Base-by-base conservation (phyloP, 208 protist genomes). In the Crithidia bombi region DNA sequence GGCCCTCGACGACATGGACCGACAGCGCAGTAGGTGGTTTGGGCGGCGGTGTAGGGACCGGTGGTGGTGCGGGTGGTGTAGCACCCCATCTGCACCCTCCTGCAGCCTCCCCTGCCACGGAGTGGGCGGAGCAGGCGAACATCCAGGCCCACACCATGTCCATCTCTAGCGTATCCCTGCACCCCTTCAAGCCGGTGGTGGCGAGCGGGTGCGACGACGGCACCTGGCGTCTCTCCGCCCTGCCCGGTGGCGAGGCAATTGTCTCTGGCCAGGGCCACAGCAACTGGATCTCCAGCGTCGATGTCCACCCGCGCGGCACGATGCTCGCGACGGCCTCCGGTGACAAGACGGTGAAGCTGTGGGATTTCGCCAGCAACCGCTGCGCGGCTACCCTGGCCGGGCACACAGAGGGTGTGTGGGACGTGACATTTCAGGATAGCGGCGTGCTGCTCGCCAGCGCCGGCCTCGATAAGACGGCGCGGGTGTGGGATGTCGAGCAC, bases 281-380 rank as follows among this genome's bases (percentile, higher is more conserved):
- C 63, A 97, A 96, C 75, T 99, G 97, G 96, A 77, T 98, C 41
- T 78, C 89, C 25, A 71, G 81, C 61, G 72, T 96, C 28, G 87
- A 78, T n/a, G 93, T 98, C 76, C 86, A 96, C 73, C 92, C 95
- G 1, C 77, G 78, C 47, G 97, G 97, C 49, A 95, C 94, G n/a
- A 95, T 98, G 81, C 78, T 98, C 11, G 97, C 94, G 4, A 99
- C 98, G 12, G 84, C 78, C 17, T 97, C 94, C n/a, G 98, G 96
- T 12, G 98, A 99, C 71, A 92, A 96, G 69, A 98, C 97, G 4
- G 89, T 99, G 43, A 98, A 98, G 82, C 58, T 99, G 26, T 99
- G 98, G 98, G 96, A 99, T 79, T 98, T 99, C 57, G 83, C 83
- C 35, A 95, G 62, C 64, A 90, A 87, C 52, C 79, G 78, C 41